These are phyloP conservation scores for Chrysoporthe austroafricana DNA, from an alignment of 2,329 filamentous ascomycete species.

Conservation along the genomic window DNA sequence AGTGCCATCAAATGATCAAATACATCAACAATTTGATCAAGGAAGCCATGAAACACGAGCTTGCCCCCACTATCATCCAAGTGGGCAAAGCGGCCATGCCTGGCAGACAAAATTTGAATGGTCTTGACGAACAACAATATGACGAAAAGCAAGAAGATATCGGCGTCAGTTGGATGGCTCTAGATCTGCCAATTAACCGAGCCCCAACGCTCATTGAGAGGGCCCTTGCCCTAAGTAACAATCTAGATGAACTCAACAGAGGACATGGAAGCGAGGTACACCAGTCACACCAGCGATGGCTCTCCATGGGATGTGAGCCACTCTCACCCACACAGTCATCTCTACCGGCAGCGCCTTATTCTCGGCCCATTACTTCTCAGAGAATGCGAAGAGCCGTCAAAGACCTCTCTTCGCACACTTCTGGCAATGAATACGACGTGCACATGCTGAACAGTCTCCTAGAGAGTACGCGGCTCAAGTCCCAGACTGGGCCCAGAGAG, in stretches of 20 bases:
- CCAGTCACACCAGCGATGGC: neutral
- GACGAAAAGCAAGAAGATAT: neutral
- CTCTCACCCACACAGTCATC: neutral
- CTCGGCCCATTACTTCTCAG: neutral
- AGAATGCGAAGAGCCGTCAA: neutral
- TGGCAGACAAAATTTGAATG: too few species aligned
- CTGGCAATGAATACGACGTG: neutral
- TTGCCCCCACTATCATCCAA: too few species aligned
- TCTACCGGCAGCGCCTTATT: neutral
- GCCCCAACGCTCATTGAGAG: neutral
- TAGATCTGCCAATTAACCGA: too few species aligned
- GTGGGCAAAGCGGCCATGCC: too few species aligned
- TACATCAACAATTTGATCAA: too few species aligned
- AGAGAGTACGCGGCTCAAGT: neutral
- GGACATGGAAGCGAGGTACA: neutral
- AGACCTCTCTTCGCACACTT: neutral
- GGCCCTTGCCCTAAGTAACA: conserved; percentile 4
- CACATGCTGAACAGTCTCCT: neutral
- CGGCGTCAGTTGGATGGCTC: too few species aligned
- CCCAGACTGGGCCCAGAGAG: neutral
- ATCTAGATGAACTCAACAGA: neutral
- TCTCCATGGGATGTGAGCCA: neutral
- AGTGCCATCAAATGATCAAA: too few species aligned
- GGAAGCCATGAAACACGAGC: too few species aligned
- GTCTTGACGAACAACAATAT: neutral